Evolutionary conservation across 129 eudicot genomes (phyloP), one percentile per base, ranked within the genome.

Genomic region (Erigeron canadensis): DNA sequence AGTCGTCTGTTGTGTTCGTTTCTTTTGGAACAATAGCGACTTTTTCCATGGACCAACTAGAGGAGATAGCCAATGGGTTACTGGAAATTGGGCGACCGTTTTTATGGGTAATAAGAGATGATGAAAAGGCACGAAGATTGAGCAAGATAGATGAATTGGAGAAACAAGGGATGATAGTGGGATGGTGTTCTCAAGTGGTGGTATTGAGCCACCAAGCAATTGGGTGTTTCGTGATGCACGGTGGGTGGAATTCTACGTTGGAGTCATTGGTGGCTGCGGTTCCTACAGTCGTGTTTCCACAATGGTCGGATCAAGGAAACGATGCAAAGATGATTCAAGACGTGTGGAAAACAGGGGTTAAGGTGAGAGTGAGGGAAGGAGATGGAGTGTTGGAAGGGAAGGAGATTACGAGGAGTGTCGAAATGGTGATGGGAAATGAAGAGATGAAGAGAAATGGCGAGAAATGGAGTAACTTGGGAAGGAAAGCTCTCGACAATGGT

Each of bases 241-340:
- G 87, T 34, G 58, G 94, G 87, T 87, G 94, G 94, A 87, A 87
- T 60, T 84, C 94, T 7, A 77, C 87, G 12, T 6, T 80, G 1
- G 94, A 87, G 41, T 79, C 83, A 3, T 74, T 87, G 81, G 81
- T 76, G 43, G 37, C 82, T 18, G 93, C 86, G 4, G 84, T 81
- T 78, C 89, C 94, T 11, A 73, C 78, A 81, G 78, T 87, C 23
- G 94, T 65, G 5, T 81, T 87, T 84, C 94, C 89, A 0, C 84
- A 79, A 56, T 87, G 89, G 89, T 74, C 87, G 5, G 94, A 87
- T 44, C 94, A 87, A 65, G 68, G 78, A 3, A 84, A 74, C 19
- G 63, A 76, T 63, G 89, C 89, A 1, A 87, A 84, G 81, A 54
- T 84, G 75, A 75, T 87, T 50, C 65, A 77, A n/a, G 87, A 81